phyloP scores from a whole-genome alignment of 768 basidiomycete genomes.

The Lactifluus echinatus region DNA sequence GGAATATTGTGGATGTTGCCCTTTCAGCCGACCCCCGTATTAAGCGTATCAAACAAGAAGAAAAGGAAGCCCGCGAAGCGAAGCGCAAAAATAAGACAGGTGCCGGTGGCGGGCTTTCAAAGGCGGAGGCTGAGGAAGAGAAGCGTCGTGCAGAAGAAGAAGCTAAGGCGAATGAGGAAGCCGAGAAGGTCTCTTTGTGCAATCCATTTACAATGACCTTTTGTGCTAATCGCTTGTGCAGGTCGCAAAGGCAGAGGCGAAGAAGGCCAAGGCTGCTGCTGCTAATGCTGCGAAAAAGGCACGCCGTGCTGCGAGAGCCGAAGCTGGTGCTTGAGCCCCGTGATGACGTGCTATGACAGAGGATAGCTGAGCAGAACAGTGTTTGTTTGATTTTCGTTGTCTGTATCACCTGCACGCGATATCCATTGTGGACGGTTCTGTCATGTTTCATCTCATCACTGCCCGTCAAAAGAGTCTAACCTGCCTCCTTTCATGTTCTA shows the following conservation, averaged over 20 bases:
- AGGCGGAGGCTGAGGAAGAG: constrained; percentile 42
- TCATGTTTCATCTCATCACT: neutral
- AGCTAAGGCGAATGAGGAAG: constrained; percentile 70
- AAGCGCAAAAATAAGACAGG: constrained; percentile 63
- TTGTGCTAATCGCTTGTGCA: constrained; percentile 21
- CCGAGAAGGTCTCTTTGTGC: constrained; percentile 54
- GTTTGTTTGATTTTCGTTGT: neutral
- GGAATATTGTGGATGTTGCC: constrained; percentile 78
- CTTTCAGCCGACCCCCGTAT: constrained; percentile 86
- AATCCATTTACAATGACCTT: neutral
- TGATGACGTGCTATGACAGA: neutral
- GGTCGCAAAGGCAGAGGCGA: constrained; percentile 61
- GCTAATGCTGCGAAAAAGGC: constrained; percentile 92
- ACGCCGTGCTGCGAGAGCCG: constrained; percentile 52
- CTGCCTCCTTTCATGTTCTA: neutral
- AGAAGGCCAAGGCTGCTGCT: constrained; percentile 77
- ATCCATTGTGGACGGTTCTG: neutral
- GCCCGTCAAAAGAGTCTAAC: neutral
- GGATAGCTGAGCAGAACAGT: neutral
- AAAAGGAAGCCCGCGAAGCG: constrained; percentile 88
- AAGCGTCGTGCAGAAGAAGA: constrained; percentile 65
- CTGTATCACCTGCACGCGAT: neutral
- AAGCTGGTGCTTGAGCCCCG: constrained; percentile 24
- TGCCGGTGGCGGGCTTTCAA: constrained; percentile 40
- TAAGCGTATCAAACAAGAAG: constrained; percentile 92